Conservation (phyloP, 352 stramenopile genomes). For the Phytophthora hybrid region DNA sequence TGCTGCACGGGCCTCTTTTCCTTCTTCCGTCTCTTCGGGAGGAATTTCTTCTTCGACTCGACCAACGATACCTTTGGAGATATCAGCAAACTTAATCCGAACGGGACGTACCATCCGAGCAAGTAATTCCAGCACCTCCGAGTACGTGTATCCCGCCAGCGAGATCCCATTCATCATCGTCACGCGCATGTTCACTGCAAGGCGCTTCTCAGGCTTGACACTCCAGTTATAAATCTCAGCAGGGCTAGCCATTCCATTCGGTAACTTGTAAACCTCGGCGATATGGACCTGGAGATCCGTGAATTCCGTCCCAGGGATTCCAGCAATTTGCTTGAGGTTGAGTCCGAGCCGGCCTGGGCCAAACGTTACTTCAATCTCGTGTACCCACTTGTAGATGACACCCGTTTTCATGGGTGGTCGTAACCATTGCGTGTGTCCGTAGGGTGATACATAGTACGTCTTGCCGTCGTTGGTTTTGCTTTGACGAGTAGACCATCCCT, state of each 20-base stretch:
- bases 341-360: constrained; percentile 78
- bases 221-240: constrained; percentile 93
- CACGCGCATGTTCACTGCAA: constrained; percentile 85
- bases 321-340: constrained; percentile 86
- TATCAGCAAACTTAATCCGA: constrained; percentile 87
- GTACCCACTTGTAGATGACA: constrained; percentile 82
- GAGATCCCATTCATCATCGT: constrained; percentile 84
- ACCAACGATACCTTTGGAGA: constrained; percentile 86
- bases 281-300: constrained; percentile 84
- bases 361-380: constrained; percentile 88
- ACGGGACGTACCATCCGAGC: constrained; percentile 72
- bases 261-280: constrained; percentile 86
- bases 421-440: constrained; percentile 86
- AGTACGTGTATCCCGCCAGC: constrained; percentile 82
- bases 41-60: constrained; percentile 68
- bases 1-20: constrained; percentile 68
- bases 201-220: constrained; percentile 88
- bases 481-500: constrained; percentile 80
- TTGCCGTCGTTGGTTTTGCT: constrained; percentile 88
- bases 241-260: constrained; percentile 82
- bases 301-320: constrained; percentile 73
- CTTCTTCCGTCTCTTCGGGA: constrained; percentile 76
- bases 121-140: constrained; percentile 80
- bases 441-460: constrained; percentile 88
- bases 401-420: constrained; percentile 80